Evolutionary conservation across 345 rosid genomes (phyloP).

Genomic region (Syzygium oleosum): DNA sequence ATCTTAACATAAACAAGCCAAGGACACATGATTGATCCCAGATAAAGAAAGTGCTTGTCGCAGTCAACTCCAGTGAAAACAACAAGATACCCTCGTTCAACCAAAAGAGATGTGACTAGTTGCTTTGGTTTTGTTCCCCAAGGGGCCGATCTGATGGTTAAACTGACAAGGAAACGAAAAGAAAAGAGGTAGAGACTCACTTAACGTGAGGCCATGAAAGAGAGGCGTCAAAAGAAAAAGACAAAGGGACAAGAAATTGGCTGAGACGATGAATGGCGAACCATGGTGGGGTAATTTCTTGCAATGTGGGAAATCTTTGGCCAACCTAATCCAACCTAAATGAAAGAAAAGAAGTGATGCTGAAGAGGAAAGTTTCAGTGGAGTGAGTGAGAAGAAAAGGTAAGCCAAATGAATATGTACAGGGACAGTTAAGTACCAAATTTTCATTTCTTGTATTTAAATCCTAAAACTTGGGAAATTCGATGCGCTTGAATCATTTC

Average conservation of each 20-base stretch:
- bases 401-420: neutral
- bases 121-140: neutral
- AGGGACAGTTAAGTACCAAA: neutral
- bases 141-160: neutral
- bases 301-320: neutral
- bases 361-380: neutral
- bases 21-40: neutral
- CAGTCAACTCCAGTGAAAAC: neutral
- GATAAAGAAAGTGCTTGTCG: neutral
- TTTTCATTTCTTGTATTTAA: neutral
- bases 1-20: neutral
- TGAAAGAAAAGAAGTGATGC: neutral
- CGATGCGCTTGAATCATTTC: neutral
- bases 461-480: neutral
- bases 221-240: neutral
- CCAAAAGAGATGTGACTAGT: neutral
- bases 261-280: neutral
- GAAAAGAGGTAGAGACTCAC: neutral
- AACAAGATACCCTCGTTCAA: neutral
- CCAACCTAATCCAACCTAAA: neutral
- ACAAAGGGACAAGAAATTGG: neutral
- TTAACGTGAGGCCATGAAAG: neutral
- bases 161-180: neutral
- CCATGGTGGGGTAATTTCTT: neutral
- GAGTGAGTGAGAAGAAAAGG: neutral